Evolutionary conservation across 73 alveolate genomes (phyloP), one percentile per base, ranked within the genome.

Genomic region (Uronychia setigera): DNA sequence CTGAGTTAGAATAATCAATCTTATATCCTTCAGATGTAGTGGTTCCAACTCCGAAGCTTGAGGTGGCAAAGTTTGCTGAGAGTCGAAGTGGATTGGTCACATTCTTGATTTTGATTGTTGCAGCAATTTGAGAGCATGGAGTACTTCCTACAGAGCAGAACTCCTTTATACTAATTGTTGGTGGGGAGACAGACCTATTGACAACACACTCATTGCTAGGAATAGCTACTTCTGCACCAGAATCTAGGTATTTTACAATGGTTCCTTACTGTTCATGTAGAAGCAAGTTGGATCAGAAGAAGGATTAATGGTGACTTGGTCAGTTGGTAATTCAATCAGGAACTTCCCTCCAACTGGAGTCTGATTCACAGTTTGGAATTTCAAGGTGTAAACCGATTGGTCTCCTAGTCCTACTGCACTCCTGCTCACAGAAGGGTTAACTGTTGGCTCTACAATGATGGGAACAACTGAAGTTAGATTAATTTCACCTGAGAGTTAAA

Each of bases 51-150:
- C 34, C 67, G 79, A 80, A 82, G 32, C 83, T 74, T 0, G 83
- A 31, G 0, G 89, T 60, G 32, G 89, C 89, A 9, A 74, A 60
- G 57, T 82, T 82, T 27, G 89, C 89, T 9, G 89, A 82, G 27
- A 82, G 57, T 14, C 32, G 35, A 5, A 35, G 26, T 25, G 89
- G 89, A 74, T 82, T 82, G 11, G 13, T 1, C 1, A 74, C 60
- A 33, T 77, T 76, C 74, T 67, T 78, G 30, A 82, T 26, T 31
- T 58, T 30, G 33, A 82, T 30, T n/a, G 82, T 31, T 13, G 80
- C 78, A 19, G 83, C 74, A 0, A 80, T 60, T 32, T 26, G 78
- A 27, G 82, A 60, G 58, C 89, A 82, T 0, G 77, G 35, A 27
- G 83, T 28, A 5, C 67, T 78, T 1, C 83, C 82, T 1, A 75